A percentile compares a stretch with the other conserved stretches of the same genome.
Conservation (phyloP, 305 asterid species). For the Striga hermonthica region DNA sequence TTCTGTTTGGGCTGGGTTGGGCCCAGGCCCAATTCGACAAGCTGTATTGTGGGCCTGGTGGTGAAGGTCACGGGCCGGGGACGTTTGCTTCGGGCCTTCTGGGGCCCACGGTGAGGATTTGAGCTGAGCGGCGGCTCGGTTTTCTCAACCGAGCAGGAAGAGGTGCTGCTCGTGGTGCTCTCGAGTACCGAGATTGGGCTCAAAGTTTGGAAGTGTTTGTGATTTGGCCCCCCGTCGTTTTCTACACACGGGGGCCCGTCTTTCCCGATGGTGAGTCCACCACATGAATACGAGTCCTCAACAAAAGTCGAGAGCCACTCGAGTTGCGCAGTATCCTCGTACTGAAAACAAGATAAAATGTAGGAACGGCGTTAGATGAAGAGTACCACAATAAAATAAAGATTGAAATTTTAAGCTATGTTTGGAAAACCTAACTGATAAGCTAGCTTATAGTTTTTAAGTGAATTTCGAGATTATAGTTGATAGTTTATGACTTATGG, state of each 20-base stretch:
- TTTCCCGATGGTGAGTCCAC: constrained; percentile 59
- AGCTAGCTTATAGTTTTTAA: no score
- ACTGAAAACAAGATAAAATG: constrained; percentile 39
- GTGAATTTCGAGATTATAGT: no score
- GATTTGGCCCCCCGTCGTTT: constrained; percentile 39
- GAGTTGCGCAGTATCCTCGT: constrained; percentile 72
- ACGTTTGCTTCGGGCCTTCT: constrained; percentile 84
- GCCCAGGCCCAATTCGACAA: constrained; percentile 29
- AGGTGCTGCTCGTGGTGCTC: constrained; percentile 62
- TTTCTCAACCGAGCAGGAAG: constrained; percentile 49
- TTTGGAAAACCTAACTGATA: no score
- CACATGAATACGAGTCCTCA: constrained; percentile 73
- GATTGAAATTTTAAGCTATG: no score
- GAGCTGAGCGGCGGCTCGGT: constrained; percentile 48
- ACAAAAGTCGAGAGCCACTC: constrained; percentile 84
- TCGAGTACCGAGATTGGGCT: constrained; percentile 82
- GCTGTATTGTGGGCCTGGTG: constrained; percentile 55
- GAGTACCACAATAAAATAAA: no score
- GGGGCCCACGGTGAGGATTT: constrained; percentile 53
- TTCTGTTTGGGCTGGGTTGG: constrained; percentile 38
- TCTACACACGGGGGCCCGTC: constrained; percentile 31
- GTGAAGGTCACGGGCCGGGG: constrained; percentile 71
- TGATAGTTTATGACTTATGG: no score
- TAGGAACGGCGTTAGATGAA: constrained; percentile 5
- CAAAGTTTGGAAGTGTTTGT: constrained; percentile 48